Conservation (phyloP, 208 protist species). For the Leishmania major region DNA sequence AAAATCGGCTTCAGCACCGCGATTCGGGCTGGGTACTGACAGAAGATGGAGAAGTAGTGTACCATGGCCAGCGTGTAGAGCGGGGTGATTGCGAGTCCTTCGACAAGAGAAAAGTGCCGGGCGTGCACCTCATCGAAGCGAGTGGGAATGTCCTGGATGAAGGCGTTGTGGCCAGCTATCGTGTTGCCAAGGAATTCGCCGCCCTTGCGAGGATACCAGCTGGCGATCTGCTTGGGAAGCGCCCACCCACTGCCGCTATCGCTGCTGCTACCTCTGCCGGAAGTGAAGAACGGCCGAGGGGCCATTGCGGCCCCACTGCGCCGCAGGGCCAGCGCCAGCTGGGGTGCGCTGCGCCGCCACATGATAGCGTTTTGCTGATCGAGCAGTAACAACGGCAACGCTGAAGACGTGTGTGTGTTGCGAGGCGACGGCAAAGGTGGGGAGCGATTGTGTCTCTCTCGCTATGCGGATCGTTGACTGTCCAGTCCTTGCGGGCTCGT, state of each 20-base stretch:
- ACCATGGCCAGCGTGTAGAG: constrained; percentile 80
- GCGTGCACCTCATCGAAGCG: constrained; percentile 70
- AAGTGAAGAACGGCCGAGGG: background rate
- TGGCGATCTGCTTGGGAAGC: constrained; percentile 14
- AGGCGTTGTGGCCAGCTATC: constrained; percentile 76
- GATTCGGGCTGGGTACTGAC: constrained; percentile 58
- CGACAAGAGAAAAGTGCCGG: constrained; percentile 75
- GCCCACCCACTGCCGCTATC: background rate
- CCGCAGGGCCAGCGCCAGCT: background rate
- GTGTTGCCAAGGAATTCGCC: constrained; percentile 77
- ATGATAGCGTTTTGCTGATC: background rate
- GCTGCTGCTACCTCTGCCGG: background rate
- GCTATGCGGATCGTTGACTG: background rate
- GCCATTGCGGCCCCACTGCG: background rate
- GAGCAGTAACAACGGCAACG: background rate
- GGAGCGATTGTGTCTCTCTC: background rate
- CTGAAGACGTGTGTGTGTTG: background rate
- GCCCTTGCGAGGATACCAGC: constrained; percentile 64
- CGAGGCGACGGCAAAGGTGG: background rate
- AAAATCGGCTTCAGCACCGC: constrained; percentile 50
- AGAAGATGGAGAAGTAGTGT: constrained; percentile 85
- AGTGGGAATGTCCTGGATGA: constrained; percentile 75
- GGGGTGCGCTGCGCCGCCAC: background rate
- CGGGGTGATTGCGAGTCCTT: constrained; percentile 64
- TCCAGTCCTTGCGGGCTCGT: background rate